These are phyloP conservation scores for Wickerhamomyces silvicola DNA, from an alignment of 805 yeast genomes.

Conservation along the genomic window DNA sequence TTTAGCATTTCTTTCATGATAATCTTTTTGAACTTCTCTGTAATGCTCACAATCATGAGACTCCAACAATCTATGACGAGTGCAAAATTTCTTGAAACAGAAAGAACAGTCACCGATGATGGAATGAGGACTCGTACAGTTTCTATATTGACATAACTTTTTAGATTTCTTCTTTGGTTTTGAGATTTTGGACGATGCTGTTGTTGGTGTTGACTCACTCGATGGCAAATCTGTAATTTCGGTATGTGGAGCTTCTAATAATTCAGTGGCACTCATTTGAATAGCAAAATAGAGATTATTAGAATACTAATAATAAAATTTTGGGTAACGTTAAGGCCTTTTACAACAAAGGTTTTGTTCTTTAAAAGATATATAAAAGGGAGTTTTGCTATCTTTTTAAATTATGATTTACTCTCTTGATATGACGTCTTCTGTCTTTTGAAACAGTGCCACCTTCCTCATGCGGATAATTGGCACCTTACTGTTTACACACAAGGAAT, in stretches of 20 bases:
- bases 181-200: slow-evolving; percentile 3
- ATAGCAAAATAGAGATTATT: no score
- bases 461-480: no score
- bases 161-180: slow-evolving; percentile 25
- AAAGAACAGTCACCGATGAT: slow-evolving; percentile 58
- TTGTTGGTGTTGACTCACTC: slow-evolving; percentile 2
- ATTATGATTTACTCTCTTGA: no score
- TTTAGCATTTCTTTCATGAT: slow-evolving; percentile 57
- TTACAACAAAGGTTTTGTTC: no score
- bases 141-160: slow-evolving; percentile 21
- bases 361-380: no score
- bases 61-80: slow-evolving; percentile 58
- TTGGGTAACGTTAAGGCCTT: no score
- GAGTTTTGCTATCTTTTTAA: no score
- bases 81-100: slow-evolving; percentile 59
- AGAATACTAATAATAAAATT: no score
- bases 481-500: no score
- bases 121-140: slow-evolving; percentile 27
- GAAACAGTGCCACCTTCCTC: no score
- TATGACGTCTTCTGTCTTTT: no score
- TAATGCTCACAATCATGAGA: slow-evolving; percentile 56
- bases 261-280: slow-evolving; percentile 1
- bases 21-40: slow-evolving; percentile 51
- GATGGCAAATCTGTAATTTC: no score
- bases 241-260: background rate